Evolutionary conservation across 1,284 basidiomycete species (phyloP), one percentile per base, ranked within the genome.

Genomic region (Fomitopsis schrenkii): DNA sequence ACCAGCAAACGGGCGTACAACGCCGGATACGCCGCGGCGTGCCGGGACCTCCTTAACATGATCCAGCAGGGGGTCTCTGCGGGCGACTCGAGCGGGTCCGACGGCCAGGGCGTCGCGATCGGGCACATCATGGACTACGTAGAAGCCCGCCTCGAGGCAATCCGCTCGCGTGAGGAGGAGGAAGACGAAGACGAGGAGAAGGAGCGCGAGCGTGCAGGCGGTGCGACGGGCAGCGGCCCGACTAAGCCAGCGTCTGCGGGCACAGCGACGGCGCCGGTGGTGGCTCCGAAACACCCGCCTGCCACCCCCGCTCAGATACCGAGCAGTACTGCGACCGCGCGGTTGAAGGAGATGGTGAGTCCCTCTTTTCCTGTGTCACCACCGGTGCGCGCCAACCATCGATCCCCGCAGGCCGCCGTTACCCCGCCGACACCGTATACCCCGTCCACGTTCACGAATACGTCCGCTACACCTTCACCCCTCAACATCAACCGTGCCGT

Each of bases 91-190:
- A 78, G 76, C 57, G 80, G 81, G 59, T 60, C 67, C 15, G 69
- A 67, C 57, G 70, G 70, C 28, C 68, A 70, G 48, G 72, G 72
- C 38, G 84, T 90, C 82, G 84, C 86, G 0, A 87, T 92, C 67
- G 89, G 87, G 15, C 75, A 86, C 48, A 85, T 93, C 58, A 84
- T 92, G 85, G 89, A 92, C 67, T 92, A 90, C 85, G 83, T 87
- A 58, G 78, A 80, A 64, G 78, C 76, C 1, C 71, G 78, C 60
- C 74, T 91, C 48, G 90, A 92, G 38, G 89, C 88, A 0, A 83
- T 91, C 59, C 83, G 80, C 67, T 78, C 83, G 2, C 78, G 85
- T 57, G 87, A 90, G 61, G 88, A 90, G 59, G 90, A 91, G 70
- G 90, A 91, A 63, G 88, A 90, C 41, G 90, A 91, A 69, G 90